These are phyloP conservation scores for Acacia crassicarpa DNA, from an alignment of 306 rosid genomes.

Conservation along the genomic window DNA sequence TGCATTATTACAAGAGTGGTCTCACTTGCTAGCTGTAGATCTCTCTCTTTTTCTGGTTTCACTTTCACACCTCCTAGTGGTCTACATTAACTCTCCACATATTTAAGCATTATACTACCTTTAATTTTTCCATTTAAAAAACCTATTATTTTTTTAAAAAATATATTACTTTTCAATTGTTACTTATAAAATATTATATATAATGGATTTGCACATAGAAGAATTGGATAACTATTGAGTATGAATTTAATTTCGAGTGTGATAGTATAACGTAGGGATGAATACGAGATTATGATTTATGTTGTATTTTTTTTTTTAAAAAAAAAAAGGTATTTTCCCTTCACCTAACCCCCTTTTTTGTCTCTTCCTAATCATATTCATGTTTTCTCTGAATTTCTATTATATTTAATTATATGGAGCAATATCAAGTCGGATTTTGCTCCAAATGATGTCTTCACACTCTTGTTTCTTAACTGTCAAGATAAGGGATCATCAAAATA, in stretches of 20 bases:
- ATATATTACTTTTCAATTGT: not conserved
- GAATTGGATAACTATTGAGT: not conserved
- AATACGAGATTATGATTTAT: conserved; percentile 21
- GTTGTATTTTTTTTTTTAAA: conserved; percentile 4
- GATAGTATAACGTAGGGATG: not conserved
- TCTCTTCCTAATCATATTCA: conserved; percentile 2
- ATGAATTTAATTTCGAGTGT: not conserved
- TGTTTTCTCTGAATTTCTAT: not conserved
- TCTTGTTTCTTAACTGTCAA: conserved; percentile 21
- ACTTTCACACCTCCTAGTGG: conserved; percentile 6
- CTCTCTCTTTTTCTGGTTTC: conserved; percentile 19
- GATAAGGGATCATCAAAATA: not conserved
- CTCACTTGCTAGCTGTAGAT: conserved; percentile 20
- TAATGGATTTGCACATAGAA: not conserved
- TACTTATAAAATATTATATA: too few species aligned
- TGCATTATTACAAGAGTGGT: conserved; percentile 35
- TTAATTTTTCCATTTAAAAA: not conserved
- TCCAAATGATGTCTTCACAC: conserved; percentile 19
- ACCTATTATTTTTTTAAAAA: conserved; percentile 7
- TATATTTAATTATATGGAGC: not conserved
- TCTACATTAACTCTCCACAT: conserved; percentile 21
- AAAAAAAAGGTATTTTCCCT: conserved; percentile 13
- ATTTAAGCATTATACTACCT: conserved; percentile 6
- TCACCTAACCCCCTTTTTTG: conserved; percentile 14
- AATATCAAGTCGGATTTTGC: not conserved